These are phyloP conservation scores for Pseudopediastrum boryanum DNA, from an alignment of 139 green algal species.

Conservation along the genomic window DNA sequence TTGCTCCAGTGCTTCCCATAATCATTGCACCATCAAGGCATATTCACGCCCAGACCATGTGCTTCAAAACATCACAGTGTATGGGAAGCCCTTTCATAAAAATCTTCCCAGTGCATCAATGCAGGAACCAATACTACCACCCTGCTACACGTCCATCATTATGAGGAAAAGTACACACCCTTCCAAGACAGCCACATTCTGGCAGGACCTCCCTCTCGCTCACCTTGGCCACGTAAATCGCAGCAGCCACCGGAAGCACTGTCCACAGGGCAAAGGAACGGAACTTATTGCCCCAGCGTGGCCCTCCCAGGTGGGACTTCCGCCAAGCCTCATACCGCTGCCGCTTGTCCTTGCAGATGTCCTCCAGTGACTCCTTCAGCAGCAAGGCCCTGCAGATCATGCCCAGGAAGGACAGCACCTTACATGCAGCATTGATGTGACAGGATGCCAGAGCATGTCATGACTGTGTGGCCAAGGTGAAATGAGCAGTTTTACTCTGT, in stretches of 20 bases:
- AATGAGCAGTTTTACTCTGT: no score
- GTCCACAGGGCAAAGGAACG: slow-evolving; percentile 40
- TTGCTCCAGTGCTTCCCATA: background rate
- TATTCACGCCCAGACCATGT: background rate
- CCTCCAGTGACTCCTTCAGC: slow-evolving; percentile 72
- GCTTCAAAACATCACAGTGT: background rate
- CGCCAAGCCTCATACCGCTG: slow-evolving; percentile 59
- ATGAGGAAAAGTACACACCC: no score
- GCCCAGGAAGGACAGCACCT: no score
- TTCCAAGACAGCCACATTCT: no score
- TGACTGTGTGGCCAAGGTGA: no score
- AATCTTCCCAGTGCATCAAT: background rate
- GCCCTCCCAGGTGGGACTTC: slow-evolving; percentile 35
- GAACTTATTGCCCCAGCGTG: slow-evolving; percentile 37
- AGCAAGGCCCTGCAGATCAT: slow-evolving; percentile 61
- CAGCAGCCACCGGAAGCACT: slow-evolving; percentile 41
- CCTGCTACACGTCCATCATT: background rate
- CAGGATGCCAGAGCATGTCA: no score
- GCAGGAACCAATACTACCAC: background rate
- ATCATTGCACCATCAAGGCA: background rate
- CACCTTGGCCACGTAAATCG: slow-evolving; percentile 14
- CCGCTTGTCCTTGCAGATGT: slow-evolving; percentile 64
- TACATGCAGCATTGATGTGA: no score
- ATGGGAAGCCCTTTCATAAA: background rate
- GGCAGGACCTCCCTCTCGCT: background rate